Conservation (phyloP, 371 early-diverging fungal species). For the Mortierella sp. region DNA sequence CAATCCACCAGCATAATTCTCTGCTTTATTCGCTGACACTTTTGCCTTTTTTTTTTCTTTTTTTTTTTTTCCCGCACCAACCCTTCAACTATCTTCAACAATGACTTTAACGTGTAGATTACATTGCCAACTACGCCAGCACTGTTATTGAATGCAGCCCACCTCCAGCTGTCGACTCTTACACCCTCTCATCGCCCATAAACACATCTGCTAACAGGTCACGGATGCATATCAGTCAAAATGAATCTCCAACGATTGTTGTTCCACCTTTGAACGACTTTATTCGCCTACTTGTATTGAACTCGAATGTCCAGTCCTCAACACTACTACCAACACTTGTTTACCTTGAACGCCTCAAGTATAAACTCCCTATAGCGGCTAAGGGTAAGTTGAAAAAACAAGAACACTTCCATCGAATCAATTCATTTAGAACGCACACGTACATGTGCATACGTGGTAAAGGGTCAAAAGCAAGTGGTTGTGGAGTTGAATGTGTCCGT, state of each 20-base stretch:
- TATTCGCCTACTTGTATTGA: constrained; percentile 64
- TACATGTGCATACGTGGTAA: neutral
- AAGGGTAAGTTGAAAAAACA: constrained; percentile 37
- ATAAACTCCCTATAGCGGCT: constrained; percentile 52
- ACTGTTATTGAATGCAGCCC: constrained; percentile 66
- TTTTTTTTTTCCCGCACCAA: too few relatives aligned
- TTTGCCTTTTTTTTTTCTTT: neutral
- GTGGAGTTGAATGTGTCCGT: constrained; percentile 2
- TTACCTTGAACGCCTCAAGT: constrained; percentile 67
- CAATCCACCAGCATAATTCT: neutral
- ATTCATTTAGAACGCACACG: neutral
- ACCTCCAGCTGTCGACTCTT: constrained; percentile 44
- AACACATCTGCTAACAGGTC: constrained; percentile 39
- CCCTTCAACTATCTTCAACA: neutral
- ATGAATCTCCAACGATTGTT: constrained; percentile 27
- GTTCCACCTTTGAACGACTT: constrained; percentile 66
- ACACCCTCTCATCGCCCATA: constrained; percentile 38
- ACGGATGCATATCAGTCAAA: constrained; percentile 20
- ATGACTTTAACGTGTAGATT: constrained; percentile 18
- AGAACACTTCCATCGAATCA: neutral
- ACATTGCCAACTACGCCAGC: constrained; percentile 62
- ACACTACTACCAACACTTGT: constrained; percentile 71
- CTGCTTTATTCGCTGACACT: neutral
- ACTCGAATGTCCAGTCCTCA: constrained; percentile 70
- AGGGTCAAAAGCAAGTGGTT: neutral